Percentiles rank a stretch among this genome's conserved stretches.
These are phyloP conservation scores for Colletotrichum incanum DNA, from an alignment of 2,329 filamentous ascomycete genomes.

Conservation along the genomic window DNA sequence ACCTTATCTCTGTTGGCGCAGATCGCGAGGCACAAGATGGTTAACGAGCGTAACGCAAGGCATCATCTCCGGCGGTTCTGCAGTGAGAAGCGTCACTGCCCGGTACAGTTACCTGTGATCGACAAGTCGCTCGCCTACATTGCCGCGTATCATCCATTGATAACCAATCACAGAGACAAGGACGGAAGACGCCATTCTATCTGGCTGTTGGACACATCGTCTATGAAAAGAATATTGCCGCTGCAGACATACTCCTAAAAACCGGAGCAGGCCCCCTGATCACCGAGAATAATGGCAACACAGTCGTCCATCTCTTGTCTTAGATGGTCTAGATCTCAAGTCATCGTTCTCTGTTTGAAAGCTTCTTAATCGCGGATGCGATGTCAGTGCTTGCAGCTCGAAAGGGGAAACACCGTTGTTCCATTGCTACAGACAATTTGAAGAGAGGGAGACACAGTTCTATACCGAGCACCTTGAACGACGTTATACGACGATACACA, in stretches of 20 bases:
- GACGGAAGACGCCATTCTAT: constrained; percentile 49
- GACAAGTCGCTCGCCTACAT: constrained; percentile 26
- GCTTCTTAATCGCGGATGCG: constrained; percentile 41
- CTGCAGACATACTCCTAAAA: constrained; percentile 42
- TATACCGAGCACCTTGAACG: not conserved
- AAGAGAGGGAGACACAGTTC: too few relatives aligned
- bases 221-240: not conserved
- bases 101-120: not conserved
- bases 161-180: constrained; percentile 44
- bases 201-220: constrained; percentile 3
- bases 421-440: constrained; percentile 18
- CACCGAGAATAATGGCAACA: constrained; percentile 43
- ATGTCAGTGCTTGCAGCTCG: constrained; percentile 48
- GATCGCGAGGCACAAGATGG: constrained; percentile 47
- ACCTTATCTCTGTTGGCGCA: constrained; percentile 46
- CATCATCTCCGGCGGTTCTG: constrained; percentile 43
- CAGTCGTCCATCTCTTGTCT: constrained; percentile 45
- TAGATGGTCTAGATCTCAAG: constrained; percentile 15
- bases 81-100: not conserved
- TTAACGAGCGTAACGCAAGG: constrained; percentile 44
- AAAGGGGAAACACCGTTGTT: constrained; percentile 49
- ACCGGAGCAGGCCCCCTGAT: constrained; percentile 45
- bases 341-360: constrained; percentile 42
- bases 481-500: constrained; percentile 3
- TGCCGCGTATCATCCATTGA: constrained; percentile 20